These are phyloP conservation scores for Mycena sp. DNA, from an alignment of 1,284 basidiomycete genomes.

Conservation along the genomic window DNA sequence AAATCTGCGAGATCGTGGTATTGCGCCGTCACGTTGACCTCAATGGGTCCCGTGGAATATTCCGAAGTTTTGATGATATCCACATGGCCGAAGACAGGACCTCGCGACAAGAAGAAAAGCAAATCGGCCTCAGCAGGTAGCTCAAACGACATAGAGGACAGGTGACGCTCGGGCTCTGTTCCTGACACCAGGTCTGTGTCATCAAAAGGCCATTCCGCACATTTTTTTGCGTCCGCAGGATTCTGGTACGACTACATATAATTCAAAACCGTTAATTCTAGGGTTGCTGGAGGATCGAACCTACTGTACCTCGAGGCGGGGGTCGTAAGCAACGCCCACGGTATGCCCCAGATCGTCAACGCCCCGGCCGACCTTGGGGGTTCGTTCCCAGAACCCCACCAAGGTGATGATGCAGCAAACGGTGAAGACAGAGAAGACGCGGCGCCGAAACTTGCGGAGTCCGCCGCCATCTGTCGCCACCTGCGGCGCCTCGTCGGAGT, in stretches of 20 bases:
- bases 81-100: slow-evolving; percentile 12
- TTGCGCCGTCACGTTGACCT: slow-evolving; percentile 2
- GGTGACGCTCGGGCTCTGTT: neutral
- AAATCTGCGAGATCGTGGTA: neutral
- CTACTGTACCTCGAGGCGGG: slow-evolving; percentile 11
- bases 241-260: slow-evolving; percentile 8
- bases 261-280: neutral
- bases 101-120: slow-evolving; percentile 22
- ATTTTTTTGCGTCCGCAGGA: slow-evolving; percentile 10
- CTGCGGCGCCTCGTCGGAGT: neutral
- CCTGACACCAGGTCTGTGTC: neutral
- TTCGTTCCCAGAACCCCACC: neutral
- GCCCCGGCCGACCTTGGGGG: neutral
- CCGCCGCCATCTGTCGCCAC: neutral
- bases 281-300: neutral
- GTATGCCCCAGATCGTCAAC: neutral
- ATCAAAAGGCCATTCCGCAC: neutral
- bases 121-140: slow-evolving; percentile 13
- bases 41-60: neutral
- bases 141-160: neutral
- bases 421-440: neutral
- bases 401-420: neutral
- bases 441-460: slow-evolving; percentile 3
- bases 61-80: neutral
- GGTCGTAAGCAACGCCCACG: slow-evolving; percentile 9